Base-by-base conservation (phyloP, 495 filamentous ascomycete species). In the Neurospora africana region DNA sequence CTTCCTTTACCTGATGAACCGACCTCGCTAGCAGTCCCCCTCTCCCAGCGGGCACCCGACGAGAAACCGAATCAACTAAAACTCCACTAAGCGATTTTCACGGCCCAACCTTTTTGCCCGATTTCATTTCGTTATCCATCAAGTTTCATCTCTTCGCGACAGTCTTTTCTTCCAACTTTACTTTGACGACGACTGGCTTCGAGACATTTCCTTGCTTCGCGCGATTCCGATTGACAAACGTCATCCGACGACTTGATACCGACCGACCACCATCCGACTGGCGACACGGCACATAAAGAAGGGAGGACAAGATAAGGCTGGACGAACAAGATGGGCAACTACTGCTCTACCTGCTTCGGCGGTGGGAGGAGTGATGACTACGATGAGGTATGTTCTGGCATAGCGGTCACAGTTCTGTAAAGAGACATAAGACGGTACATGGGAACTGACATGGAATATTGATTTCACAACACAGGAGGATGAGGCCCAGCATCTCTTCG, bases 391-490 rank as follows among this genome's bases (percentile, higher is more conserved):
- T 43, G 76, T 35, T 37, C 47, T 7, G 35, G n/a, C 68, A 27
- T 17, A 33, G 9, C 40, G 69, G 33, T 68, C 17, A 17, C 67
- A 15, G 44, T 69, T 21, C 40, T 0, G 10, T 69, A 47, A 11
- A 73, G 70, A 69, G 37, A 40, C 72, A 38, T 36, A 35, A n/a
- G 69, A 39, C 11, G 68, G 33, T 5, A 27, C 23, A 6, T 11
- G 23, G n/a, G 17, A 35, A 38, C 73, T 73, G 72, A 78, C 72
- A 53, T 71, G 68, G 61, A 69, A 8, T 23, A 8, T 39, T n/a
- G n/a, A n/a, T n/a, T 41, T 35, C 23, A 5, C 68, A 27, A 72
- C 87, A 84, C 84, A 86, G 41, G 86, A 87, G 72, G 85, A 85
- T 69, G 82, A 85, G 13, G 41, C 41, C 41, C 80, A 84, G 53